phyloP scores from a whole-genome alignment of 208 protist species.

The Acanthamoeba triangularis region DNA sequence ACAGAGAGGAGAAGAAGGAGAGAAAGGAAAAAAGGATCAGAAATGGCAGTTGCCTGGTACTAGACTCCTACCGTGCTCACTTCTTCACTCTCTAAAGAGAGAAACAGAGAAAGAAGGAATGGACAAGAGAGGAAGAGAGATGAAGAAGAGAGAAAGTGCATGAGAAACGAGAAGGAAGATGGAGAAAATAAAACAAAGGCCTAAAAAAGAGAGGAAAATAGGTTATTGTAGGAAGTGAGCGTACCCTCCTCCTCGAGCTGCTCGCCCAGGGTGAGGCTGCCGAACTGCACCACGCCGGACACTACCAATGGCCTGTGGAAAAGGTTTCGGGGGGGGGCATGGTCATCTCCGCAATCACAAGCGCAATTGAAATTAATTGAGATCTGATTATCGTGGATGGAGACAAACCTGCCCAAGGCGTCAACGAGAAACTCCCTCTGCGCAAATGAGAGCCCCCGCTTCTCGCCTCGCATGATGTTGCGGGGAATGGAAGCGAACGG shows the following conservation, averaged over 20 bases:
- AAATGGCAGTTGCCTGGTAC: neutral
- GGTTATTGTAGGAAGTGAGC: neutral
- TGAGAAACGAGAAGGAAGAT: neutral
- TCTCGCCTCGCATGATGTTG: neutral
- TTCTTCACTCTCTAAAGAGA: slow-evolving; percentile 50
- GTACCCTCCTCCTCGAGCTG: slow-evolving; percentile 47
- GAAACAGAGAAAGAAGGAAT: neutral
- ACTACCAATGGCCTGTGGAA: slow-evolving; percentile 9
- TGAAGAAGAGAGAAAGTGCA: neutral
- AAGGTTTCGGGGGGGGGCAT: neutral
- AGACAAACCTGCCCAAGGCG: neutral
- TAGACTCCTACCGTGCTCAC: slow-evolving; percentile 46
- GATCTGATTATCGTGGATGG: neutral
- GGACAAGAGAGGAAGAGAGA: neutral
- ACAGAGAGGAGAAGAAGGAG: neutral
- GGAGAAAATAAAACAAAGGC: neutral
- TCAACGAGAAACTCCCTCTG: slow-evolving; percentile 21
- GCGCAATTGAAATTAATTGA: neutral
- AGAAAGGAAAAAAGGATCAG: slow-evolving; percentile 20
- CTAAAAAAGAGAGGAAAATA: neutral
- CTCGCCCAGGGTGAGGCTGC: slow-evolving; percentile 51
- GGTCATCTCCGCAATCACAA: neutral
- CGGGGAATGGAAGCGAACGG: neutral
- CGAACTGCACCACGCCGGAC: slow-evolving; percentile 35
- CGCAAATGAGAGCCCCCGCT: neutral